A percentile compares a stretch with the other conserved stretches of the same genome.
Evolutionary conservation across 2,329 filamentous ascomycete species (phyloP).

Genomic region (Pleurostoma richardsiae): DNA sequence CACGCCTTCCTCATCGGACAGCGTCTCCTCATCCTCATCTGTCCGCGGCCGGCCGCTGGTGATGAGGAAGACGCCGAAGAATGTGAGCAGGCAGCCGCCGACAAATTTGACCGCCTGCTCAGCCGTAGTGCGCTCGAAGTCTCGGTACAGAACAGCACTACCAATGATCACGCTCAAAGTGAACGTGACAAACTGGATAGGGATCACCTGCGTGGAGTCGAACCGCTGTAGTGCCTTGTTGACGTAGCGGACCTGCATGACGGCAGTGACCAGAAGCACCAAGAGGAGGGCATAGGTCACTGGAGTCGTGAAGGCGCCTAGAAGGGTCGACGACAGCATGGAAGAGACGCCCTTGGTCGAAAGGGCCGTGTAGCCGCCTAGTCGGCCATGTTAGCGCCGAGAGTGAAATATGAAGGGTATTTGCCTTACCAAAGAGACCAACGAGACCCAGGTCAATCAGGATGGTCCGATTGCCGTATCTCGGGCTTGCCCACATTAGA

Average conservation of each 20-base stretch:
- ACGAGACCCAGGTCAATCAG: conserved; percentile 91
- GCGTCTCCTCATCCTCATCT: conserved; percentile 52
- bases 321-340: conserved; percentile 84
- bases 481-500: conserved; percentile 77
- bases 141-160: conserved; percentile 87
- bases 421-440: conserved; percentile 74
- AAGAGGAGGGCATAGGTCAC: conserved; percentile 83
- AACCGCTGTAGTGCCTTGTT: conserved; percentile 86
- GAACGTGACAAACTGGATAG: conserved; percentile 95
- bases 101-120: conserved; percentile 79
- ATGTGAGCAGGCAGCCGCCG: conserved; percentile 85
- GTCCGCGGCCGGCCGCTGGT: conserved; percentile 70
- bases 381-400: background rate
- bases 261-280: conserved; percentile 74
- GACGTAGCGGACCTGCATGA: conserved; percentile 97
- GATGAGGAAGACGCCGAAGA: conserved; percentile 95
- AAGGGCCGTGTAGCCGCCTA: conserved; percentile 91
- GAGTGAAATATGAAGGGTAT: conserved; percentile 1
- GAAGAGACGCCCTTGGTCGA: conserved; percentile 96
- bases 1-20: conserved; percentile 52
- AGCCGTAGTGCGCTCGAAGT: conserved; percentile 79
- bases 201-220: conserved; percentile 96
- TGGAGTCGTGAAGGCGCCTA: conserved; percentile 84
- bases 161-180: conserved; percentile 93
- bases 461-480: conserved; percentile 80